phyloP scores from a whole-genome alignment of 1,139 yeast species.

The Lodderomyces oxycetoniae region DNA sequence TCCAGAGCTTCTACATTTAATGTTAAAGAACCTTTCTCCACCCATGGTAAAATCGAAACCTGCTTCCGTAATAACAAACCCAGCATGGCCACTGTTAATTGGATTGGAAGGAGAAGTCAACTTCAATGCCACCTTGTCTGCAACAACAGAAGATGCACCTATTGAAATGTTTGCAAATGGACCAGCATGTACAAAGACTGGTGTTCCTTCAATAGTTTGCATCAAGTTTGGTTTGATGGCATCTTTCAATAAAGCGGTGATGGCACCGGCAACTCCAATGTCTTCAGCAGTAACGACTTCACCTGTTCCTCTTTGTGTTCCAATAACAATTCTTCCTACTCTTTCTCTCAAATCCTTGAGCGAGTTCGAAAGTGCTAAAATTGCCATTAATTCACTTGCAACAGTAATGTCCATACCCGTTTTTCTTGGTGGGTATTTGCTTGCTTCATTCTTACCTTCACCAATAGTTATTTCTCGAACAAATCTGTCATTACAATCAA shows the following conservation, averaged over 20 bases:
- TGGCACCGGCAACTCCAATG: conserved; percentile 76
- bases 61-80: conserved; percentile 79
- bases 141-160: conserved; percentile 79
- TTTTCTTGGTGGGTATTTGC: conserved; percentile 61
- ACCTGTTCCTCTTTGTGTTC: conserved; percentile 53
- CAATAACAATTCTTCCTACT: conserved; percentile 69
- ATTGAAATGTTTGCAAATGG: conserved; percentile 84
- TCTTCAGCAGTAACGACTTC: conserved; percentile 74
- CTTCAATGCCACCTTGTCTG: conserved; percentile 70
- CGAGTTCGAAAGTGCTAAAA: conserved; percentile 65
- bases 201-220: conserved; percentile 85
- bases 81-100: conserved; percentile 41
- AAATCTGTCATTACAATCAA: conserved; percentile 76
- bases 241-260: conserved; percentile 72
- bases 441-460: conserved; percentile 66
- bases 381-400: conserved; percentile 80
- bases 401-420: conserved; percentile 81
- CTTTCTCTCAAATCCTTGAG: conserved; percentile 64
- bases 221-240: conserved; percentile 80
- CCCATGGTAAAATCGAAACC: conserved; percentile 90
- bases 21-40: conserved; percentile 78
- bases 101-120: conserved; percentile 49
- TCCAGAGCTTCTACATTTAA: conserved; percentile 75
- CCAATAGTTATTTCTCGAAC: conserved; percentile 73
- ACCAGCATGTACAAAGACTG: conserved; percentile 81